Evolutionary conservation across 768 basidiomycete genomes (phyloP).

Genomic region (Lactarius evosmus): DNA sequence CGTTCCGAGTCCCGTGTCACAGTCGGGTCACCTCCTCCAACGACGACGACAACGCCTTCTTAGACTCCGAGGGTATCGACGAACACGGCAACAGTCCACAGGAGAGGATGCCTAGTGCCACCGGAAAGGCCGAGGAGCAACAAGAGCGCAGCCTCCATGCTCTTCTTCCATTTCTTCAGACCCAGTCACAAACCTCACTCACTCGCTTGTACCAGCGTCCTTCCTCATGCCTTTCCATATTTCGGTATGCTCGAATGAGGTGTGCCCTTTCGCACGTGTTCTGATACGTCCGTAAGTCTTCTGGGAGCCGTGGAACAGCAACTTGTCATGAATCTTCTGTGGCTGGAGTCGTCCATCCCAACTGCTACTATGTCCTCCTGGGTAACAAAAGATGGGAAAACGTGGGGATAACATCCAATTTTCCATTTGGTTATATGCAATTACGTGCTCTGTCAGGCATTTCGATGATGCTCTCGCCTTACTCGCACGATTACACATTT

Average conservation of each 20-base stretch:
- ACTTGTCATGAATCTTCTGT: constrained; percentile 81
- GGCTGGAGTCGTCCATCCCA: constrained; percentile 76
- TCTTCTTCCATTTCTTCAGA: constrained; percentile 74
- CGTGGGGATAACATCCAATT: constrained; percentile 40
- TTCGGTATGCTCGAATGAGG: constrained; percentile 53
- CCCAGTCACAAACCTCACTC: constrained; percentile 73
- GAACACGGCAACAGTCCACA: background rate
- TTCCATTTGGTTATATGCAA: constrained; percentile 13
- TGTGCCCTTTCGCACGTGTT: background rate
- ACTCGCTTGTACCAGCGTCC: constrained; percentile 80
- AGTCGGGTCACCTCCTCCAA: background rate
- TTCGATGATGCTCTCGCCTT: constrained; percentile 68
- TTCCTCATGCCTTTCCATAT: constrained; percentile 86
- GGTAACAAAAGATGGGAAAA: constrained; percentile 71
- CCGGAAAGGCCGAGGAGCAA: constrained; percentile 14
- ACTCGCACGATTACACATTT: constrained; percentile 65
- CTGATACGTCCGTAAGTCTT: constrained; percentile 45
- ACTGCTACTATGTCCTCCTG: constrained; percentile 69
- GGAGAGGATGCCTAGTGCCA: constrained; percentile 19
- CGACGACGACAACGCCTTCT: background rate
- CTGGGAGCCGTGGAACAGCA: constrained; percentile 78
- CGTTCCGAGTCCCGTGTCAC: background rate
- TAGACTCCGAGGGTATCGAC: constrained; percentile 3
- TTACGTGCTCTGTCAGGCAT: constrained; percentile 43
- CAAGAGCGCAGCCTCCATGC: constrained; percentile 42